Evolutionary conservation across 352 stramenopile species (phyloP).

Genomic region (Plasmopara viticola): DNA sequence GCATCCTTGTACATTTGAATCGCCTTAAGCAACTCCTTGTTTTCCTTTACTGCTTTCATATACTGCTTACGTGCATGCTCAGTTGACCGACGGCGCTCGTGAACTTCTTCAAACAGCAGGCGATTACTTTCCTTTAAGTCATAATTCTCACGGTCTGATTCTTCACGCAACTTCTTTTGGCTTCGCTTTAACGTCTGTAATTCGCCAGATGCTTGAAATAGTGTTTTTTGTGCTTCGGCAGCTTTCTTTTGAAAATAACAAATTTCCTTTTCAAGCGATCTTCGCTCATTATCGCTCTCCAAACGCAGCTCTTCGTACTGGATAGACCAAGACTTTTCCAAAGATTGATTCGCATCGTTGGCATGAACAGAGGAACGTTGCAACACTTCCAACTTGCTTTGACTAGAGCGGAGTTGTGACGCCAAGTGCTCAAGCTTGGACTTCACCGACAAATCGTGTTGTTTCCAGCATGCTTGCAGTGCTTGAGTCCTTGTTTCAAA

Average conservation of each 20-base stretch:
- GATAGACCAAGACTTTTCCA: constrained; percentile 36
- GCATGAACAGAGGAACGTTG: constrained; percentile 35
- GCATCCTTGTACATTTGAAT: constrained; percentile 62
- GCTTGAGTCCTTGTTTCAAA: too few relatives aligned
- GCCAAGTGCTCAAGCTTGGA: too few relatives aligned
- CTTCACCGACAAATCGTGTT: too few relatives aligned
- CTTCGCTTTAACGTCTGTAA: constrained; percentile 5
- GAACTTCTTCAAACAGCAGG: constrained; percentile 50
- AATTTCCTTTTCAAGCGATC: constrained; percentile 41
- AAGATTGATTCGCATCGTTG: constrained; percentile 36
- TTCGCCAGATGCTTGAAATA: constrained; percentile 29
- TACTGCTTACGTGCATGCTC: constrained; percentile 60
- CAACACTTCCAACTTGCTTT: constrained; percentile 29
- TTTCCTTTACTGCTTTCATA: constrained; percentile 44
- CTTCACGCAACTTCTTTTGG: constrained; percentile 17
- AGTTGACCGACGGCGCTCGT: constrained; percentile 42
- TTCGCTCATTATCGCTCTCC: constrained; percentile 35
- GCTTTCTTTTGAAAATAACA: constrained; percentile 28
- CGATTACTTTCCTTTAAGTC: constrained; percentile 65
- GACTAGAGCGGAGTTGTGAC: constrained; percentile 3
- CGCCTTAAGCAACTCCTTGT: constrained; percentile 56
- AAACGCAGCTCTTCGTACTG: constrained; percentile 39
- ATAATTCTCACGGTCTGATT: constrained; percentile 29
- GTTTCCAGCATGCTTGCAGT: too few relatives aligned
- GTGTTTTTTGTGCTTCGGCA: constrained; percentile 25